Percentiles rank a stretch among this genome's conserved stretches.
phyloP scores from a whole-genome alignment of 2,329 filamentous ascomycete genomes.

The Fusarium napiforme region DNA sequence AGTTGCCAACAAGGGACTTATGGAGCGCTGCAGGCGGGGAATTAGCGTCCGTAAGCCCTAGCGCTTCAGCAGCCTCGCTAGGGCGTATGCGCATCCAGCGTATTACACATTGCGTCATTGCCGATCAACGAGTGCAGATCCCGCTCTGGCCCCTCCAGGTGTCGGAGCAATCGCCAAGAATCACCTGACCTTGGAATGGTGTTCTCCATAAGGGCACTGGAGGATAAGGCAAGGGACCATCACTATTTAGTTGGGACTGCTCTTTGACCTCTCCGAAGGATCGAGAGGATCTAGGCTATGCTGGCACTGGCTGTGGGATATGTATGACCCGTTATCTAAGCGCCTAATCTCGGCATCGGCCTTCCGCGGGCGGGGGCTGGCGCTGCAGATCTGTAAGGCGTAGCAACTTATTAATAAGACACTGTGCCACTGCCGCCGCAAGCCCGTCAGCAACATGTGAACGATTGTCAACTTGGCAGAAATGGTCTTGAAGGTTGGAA shows the following conservation, averaged over 20 bases:
- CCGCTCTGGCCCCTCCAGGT: neutral
- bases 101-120: neutral
- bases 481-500: neutral
- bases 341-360: neutral
- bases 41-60: neutral
- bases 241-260: fast-evolving
- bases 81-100: neutral
- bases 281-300: too few species aligned
- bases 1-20: neutral
- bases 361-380: neutral
- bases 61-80: neutral
- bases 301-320: too few species aligned
- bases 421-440: neutral
- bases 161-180: neutral
- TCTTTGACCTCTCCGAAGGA: neutral
- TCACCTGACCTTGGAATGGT: neutral
- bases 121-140: neutral
- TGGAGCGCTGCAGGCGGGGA: too few species aligned
- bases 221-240: too few species aligned
- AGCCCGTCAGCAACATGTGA: neutral
- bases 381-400: neutral
- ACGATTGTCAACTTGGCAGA: too few species aligned
- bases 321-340: neutral
- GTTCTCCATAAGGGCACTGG: neutral
- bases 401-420: neutral